Evolutionary conservation across 257 asterid genomes (phyloP), one percentile per base, ranked within the genome.

Genomic region (Jacaranda copaia): DNA sequence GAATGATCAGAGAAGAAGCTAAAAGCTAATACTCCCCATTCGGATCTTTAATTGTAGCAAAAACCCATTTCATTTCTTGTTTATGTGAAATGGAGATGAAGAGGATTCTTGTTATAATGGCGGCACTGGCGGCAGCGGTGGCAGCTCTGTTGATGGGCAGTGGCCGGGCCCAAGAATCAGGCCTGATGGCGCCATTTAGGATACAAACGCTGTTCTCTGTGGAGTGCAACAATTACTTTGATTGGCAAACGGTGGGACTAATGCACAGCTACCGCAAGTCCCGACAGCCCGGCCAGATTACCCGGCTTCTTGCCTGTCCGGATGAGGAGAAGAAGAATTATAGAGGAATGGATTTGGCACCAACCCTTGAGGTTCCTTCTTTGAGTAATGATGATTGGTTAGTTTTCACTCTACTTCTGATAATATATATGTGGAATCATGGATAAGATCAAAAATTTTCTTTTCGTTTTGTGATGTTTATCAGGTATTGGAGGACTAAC

Each of bases 201-300:
- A 87, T 95, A 84, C 98, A 95, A 80, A 95, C 99, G 6, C 79
- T 95, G 38, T 95, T 95, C 85, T 91, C 97, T 43, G 99, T 89
- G 69, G 98, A 96, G 83, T 96, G 99, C 59, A 93, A 88, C 80
- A 79, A 93, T 81, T 96, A 96, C 88, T 96, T 93, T 85, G 98
- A 96, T 89, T 96, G 99, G 99, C 96, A 96, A 66, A 93, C 99
- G 19, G 98, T 96, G 66, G 99, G 99, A 0, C 89, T 96, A 78
- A 86, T 96, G 97, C 97, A 90, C 66, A 93, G 99, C 84, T 90
- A 74, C 74, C 84, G 79, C 16, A 96, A 96, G 42, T 87, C 98
- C 78, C 81, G 78, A 32, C 98, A 93, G 84, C 98, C 97, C 84
- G 99, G 99, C 81, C 97, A 91, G 32, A 83, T 96, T 36, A 96